Percentiles rank a stretch among this genome's conserved stretches.
phyloP scores from a whole-genome alignment of 345 rosid species.

The Heritiera littoralis region DNA sequence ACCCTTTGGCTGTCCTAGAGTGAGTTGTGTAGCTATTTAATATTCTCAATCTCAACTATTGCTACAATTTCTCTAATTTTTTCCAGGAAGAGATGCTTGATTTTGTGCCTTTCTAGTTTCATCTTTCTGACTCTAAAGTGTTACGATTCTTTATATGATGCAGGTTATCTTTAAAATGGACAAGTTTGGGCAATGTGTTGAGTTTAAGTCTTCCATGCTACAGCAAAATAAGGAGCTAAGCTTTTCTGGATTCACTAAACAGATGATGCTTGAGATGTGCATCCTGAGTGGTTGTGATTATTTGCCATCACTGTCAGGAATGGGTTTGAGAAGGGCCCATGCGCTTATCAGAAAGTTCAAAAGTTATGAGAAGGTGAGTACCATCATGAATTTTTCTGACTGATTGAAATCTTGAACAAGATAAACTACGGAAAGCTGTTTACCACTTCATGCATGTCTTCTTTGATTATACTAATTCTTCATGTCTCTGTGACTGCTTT shows the following conservation, averaged over 20 bases:
- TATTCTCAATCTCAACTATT: constrained; percentile 18
- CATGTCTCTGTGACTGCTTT: not conserved
- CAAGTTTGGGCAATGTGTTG: constrained; percentile 91
- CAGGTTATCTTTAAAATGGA: constrained; percentile 96
- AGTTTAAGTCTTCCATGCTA: constrained; percentile 70
- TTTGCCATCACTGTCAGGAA: constrained; percentile 86
- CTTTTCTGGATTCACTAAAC: constrained; percentile 72
- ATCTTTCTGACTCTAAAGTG: constrained; percentile 17
- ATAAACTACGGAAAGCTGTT: constrained; percentile 3
- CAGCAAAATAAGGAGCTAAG: constrained; percentile 56
- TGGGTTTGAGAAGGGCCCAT: constrained; percentile 96
- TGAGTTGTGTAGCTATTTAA: constrained; percentile 36
- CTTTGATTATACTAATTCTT: not conserved
- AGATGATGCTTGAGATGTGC: constrained; percentile 32
- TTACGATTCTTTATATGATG: constrained; percentile 11
- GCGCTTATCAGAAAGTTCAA: constrained; percentile 76
- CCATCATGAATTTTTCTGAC: not conserved
- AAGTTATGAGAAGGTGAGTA: constrained; percentile 70
- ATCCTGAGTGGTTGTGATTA: constrained; percentile 98
- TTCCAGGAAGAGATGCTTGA: constrained; percentile 2
- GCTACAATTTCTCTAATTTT: not conserved
- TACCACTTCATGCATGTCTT: not conserved
- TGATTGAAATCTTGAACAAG: constrained; percentile 2
- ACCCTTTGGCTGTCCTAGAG: constrained; percentile 97
- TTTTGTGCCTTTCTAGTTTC: constrained; percentile 6